Conservation (phyloP, 148 eudicot species). For the Diospyros kaki region DNA sequence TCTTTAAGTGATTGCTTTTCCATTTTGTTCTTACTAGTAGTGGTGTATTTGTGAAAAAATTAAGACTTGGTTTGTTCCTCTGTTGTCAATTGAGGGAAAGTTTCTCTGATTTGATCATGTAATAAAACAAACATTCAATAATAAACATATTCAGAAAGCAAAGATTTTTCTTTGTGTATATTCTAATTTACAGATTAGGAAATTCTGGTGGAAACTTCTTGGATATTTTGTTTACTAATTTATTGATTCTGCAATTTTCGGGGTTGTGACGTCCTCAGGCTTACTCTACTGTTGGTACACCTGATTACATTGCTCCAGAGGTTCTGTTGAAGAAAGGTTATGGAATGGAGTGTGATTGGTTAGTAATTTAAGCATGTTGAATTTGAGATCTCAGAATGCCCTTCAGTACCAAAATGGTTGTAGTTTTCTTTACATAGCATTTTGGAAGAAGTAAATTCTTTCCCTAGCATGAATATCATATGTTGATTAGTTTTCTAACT, state of each 20-base stretch:
- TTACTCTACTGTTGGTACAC: constrained; percentile 95
- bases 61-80: background rate
- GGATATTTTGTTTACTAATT: background rate
- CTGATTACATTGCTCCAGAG: constrained; percentile 98
- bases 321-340: constrained; percentile 92
- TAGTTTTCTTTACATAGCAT: background rate
- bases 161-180: background rate
- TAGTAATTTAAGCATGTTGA: constrained; percentile 25
- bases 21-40: background rate
- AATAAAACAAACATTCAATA: background rate
- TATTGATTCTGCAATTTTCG: background rate
- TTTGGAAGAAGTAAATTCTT: background rate
- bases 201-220: background rate
- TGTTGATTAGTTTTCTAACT: background rate
- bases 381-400: background rate
- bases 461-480: background rate
- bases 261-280: constrained; percentile 51
- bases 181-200: background rate
- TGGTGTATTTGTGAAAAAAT: background rate
- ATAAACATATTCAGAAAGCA: constrained; percentile 1
- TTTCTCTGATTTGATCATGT: background rate
- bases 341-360: constrained; percentile 96
- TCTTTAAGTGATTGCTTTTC: constrained; percentile 4
- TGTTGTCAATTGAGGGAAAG: background rate
- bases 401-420: background rate